Percentiles rank a stretch among this genome's conserved stretches.
These are phyloP conservation scores for Trichoderma sp. DNA, from an alignment of 2,329 filamentous ascomycete genomes.

Conservation along the genomic window DNA sequence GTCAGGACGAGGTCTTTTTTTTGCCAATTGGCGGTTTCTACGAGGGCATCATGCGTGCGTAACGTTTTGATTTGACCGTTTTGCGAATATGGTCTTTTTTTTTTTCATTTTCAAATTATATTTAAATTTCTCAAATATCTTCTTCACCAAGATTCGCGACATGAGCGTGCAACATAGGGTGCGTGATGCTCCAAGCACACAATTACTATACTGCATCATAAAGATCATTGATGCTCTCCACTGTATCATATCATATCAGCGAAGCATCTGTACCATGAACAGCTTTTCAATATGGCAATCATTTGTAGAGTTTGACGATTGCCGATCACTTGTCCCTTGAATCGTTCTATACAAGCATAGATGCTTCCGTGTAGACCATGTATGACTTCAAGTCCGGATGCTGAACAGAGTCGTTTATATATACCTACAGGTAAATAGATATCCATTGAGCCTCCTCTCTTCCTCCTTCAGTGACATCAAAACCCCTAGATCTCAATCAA, in stretches of 20 bases:
- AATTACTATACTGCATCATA: background rate
- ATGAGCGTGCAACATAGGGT: background rate
- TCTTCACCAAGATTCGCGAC: background rate
- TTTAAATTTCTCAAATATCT: background rate
- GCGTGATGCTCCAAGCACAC: background rate
- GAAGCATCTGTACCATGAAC: background rate
- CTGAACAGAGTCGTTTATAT: background rate
- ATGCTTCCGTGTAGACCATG: background rate
- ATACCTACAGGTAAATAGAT: background rate
- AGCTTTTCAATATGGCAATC: background rate
- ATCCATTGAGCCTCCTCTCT: background rate
- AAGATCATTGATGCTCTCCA: background rate
- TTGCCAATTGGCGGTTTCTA: background rate
- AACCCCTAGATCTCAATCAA: background rate
- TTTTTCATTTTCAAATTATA: background rate
- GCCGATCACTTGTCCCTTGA: background rate
- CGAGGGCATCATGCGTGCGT: too few species aligned
- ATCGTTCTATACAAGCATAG: background rate
- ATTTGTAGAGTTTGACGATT: background rate
- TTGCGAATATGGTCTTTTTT: background rate
- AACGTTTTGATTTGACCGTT: too few species aligned
- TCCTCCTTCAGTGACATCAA: background rate
- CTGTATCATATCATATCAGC: too few species aligned
- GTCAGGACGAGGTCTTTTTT: background rate
- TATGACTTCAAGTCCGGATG: background rate